Conservation (phyloP, 2,329 filamentous ascomycete genomes). For the Ophiostoma sp. region DNA sequence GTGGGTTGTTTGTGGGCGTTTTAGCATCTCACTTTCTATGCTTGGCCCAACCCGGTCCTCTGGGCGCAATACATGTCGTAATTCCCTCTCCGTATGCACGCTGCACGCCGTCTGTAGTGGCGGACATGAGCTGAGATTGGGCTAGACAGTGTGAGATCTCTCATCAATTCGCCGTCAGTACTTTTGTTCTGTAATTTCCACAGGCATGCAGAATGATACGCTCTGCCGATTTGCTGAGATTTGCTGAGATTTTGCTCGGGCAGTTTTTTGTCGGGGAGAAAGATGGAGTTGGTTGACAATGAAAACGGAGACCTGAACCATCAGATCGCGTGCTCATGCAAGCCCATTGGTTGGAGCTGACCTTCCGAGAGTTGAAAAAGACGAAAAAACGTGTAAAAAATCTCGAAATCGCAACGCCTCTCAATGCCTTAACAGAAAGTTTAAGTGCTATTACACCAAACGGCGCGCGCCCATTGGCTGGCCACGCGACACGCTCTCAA, state of each 20-base stretch:
- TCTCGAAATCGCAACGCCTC: neutral
- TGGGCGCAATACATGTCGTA: neutral
- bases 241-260: neutral
- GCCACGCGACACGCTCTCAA: conserved; percentile 30
- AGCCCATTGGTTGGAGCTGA: conserved; percentile 17
- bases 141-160: neutral
- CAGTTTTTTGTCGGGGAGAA: neutral
- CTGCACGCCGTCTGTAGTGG: neutral
- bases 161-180: neutral
- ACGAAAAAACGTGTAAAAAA: neutral
- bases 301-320: neutral
- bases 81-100: neutral
- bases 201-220: neutral
- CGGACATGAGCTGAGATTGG: neutral
- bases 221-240: neutral
- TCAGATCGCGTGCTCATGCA: conserved; percentile 15
- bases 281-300: neutral
- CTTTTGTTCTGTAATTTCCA: neutral
- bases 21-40: neutral
- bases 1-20: neutral
- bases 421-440: neutral
- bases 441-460: neutral
- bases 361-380: neutral
- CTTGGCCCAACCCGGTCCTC: neutral
- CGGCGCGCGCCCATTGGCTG: conserved; percentile 30